Percentiles rank a stretch among this genome's conserved stretches.
phyloP scores from a whole-genome alignment of 306 rosid genomes.

The Coriaria nepalensis region DNA sequence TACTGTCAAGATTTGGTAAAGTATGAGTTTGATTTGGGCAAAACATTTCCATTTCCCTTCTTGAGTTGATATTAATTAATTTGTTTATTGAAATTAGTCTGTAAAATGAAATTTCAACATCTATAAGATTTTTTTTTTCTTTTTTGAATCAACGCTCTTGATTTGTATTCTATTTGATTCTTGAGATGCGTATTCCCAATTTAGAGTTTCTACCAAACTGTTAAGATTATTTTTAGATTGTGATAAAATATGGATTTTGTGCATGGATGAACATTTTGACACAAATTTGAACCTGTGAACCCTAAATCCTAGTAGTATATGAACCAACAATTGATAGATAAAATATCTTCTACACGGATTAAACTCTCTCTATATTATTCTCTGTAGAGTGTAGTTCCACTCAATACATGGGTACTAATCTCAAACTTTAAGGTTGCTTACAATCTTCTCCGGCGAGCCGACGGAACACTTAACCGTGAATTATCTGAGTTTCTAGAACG shows the following conservation, averaged over 20 bases:
- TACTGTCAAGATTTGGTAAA: too few relatives aligned
- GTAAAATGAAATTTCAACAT: background rate
- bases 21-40: too few relatives aligned
- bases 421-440: constrained; percentile 89
- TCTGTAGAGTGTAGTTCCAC: constrained; percentile 71
- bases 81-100: too few relatives aligned
- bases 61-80: too few relatives aligned
- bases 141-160: background rate
- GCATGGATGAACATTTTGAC: too few relatives aligned
- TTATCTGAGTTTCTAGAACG: constrained; percentile 78
- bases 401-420: constrained; percentile 88
- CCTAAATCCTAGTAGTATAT: background rate
- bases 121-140: background rate
- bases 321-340: background rate
- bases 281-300: background rate
- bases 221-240: too few relatives aligned
- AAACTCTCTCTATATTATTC: background rate
- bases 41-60: too few relatives aligned
- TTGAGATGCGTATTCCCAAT: background rate
- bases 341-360: constrained; percentile 13
- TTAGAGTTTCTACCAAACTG: too few relatives aligned
- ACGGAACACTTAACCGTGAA: constrained; percentile 79
- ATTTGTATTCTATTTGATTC: background rate
- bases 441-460: constrained; percentile 75
- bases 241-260: too few relatives aligned